These are phyloP conservation scores for Lyophyllum shimeji DNA, from an alignment of 768 basidiomycete genomes.

Conservation along the genomic window DNA sequence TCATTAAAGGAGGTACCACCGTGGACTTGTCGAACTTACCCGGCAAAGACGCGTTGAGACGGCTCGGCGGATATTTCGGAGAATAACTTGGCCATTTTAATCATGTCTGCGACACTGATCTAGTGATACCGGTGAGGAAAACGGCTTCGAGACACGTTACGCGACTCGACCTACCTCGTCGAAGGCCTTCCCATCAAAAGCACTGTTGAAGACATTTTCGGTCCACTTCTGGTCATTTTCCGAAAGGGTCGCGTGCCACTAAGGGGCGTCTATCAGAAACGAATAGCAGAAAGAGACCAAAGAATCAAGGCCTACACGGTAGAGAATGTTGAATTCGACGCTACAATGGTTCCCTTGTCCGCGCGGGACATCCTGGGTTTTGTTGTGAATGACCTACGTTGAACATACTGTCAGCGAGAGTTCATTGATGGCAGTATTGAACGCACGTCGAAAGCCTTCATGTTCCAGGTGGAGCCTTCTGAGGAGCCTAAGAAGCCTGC, in stretches of 20 bases:
- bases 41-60: slow-evolving; percentile 44
- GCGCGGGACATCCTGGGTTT: slow-evolving; percentile 34
- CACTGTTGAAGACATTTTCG: slow-evolving; percentile 38
- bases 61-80: slow-evolving; percentile 20
- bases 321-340: slow-evolving; percentile 64
- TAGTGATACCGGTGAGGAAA: not conserved
- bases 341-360: slow-evolving; percentile 69
- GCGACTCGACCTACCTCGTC: slow-evolving; percentile 25
- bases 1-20: slow-evolving; percentile 5
- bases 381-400: slow-evolving; percentile 33
- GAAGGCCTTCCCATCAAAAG: slow-evolving; percentile 39
- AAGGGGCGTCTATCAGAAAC: not conserved
- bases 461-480: slow-evolving; percentile 53
- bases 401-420: not conserved
- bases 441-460: slow-evolving; percentile 38
- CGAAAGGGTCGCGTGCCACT: slow-evolving; percentile 61
- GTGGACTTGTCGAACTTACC: too few species aligned
- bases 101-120: slow-evolving; percentile 27
- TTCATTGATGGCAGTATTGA: not conserved
- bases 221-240: slow-evolving; percentile 52
- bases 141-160: not conserved
- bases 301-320: slow-evolving; percentile 31
- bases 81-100: slow-evolving; percentile 17
- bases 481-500: slow-evolving; percentile 55
- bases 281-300: not conserved